Evolutionary conservation across 106 monocot genomes (phyloP).

Genomic region (Amphibolis antarctica): DNA sequence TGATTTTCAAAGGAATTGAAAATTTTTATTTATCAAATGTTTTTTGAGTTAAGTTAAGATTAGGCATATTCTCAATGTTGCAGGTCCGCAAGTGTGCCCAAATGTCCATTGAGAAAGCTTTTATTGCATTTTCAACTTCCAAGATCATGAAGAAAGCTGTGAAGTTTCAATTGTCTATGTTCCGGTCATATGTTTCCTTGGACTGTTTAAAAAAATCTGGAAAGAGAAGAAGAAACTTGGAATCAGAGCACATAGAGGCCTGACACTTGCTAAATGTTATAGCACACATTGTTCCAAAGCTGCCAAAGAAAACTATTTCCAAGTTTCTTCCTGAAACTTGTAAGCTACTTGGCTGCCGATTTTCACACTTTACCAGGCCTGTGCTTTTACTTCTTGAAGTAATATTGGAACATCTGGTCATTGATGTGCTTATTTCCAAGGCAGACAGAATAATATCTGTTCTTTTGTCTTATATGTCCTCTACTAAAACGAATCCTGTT

Average conservation of each 20-base stretch:
- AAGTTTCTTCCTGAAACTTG: conserved; percentile 35
- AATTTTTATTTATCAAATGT: too few species aligned
- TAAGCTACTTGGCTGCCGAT: conserved; percentile 33
- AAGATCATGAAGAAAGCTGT: conserved; percentile 36
- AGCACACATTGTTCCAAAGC: conserved; percentile 31
- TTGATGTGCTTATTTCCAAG: conserved; percentile 30
- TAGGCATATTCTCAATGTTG: conserved; percentile 4
- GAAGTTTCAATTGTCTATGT: conserved; percentile 32
- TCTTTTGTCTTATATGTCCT: conserved; percentile 43
- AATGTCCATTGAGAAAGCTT: conserved; percentile 39
- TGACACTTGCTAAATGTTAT: conserved; percentile 53
- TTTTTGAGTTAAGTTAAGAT: too few species aligned
- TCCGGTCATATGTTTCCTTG: conserved; percentile 25
- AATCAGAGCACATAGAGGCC: conserved; percentile 31
- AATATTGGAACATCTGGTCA: conserved; percentile 31
- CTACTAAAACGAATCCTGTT: conserved; percentile 36
- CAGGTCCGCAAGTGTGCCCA: conserved; percentile 92
- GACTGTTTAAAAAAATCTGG: conserved; percentile 10
- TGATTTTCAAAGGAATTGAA: too few species aligned
- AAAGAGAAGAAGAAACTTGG: conserved; percentile 15
- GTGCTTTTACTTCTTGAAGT: conserved; percentile 41
- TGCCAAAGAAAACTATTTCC: conserved; percentile 36
- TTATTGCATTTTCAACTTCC: conserved; percentile 23
- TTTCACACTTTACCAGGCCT: conserved; percentile 38
- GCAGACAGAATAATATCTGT: conserved; percentile 31